phyloP scores from a whole-genome alignment of 768 basidiomycete genomes.

The Russula earlei region DNA sequence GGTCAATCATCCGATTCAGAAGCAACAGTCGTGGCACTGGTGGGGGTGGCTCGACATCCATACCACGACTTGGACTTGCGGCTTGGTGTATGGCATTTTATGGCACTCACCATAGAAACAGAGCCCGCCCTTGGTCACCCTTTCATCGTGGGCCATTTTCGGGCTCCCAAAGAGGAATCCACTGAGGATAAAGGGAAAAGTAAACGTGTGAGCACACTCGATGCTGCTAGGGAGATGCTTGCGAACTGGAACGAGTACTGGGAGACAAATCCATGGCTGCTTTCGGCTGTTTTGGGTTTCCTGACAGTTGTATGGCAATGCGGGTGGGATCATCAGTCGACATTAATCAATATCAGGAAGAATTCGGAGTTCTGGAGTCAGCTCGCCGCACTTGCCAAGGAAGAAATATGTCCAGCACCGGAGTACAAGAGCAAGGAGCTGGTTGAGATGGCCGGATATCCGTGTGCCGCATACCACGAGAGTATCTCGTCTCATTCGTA shows the following conservation, averaged over 20 bases:
- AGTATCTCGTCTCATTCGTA: slow-evolving; percentile 56
- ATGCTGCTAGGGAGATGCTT: slow-evolving; percentile 57
- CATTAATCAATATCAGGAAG: slow-evolving; percentile 46
- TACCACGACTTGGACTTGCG: slow-evolving; percentile 68
- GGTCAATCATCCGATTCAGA: slow-evolving; percentile 75
- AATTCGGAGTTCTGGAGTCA: slow-evolving; percentile 61
- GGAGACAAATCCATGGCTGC: slow-evolving; percentile 66
- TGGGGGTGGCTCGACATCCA: slow-evolving; percentile 67
- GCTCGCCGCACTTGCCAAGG: slow-evolving; percentile 51
- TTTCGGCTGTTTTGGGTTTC: slow-evolving; percentile 68
- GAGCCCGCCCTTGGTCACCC: slow-evolving; percentile 80
- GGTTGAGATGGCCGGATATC: slow-evolving; percentile 37
- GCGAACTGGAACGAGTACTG: slow-evolving; percentile 65
- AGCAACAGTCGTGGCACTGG: slow-evolving; percentile 52
- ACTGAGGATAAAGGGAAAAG: slow-evolving; percentile 25
- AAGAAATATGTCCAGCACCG: slow-evolving; percentile 68
- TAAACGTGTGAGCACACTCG: slow-evolving; percentile 48
- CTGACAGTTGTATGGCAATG: slow-evolving; percentile 74
- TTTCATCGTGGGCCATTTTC: slow-evolving; percentile 68
- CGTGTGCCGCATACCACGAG: slow-evolving; percentile 49
- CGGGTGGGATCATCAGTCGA: slow-evolving; percentile 56
- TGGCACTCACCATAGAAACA: slow-evolving; percentile 69
- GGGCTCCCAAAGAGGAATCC: slow-evolving; percentile 37
- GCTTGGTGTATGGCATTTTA: slow-evolving; percentile 75
- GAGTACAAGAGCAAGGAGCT: slow-evolving; percentile 51